Evolutionary conservation across 2,329 filamentous ascomycete genomes (phyloP).

Genomic region (Nannizziopsis arthrosporioides): DNA sequence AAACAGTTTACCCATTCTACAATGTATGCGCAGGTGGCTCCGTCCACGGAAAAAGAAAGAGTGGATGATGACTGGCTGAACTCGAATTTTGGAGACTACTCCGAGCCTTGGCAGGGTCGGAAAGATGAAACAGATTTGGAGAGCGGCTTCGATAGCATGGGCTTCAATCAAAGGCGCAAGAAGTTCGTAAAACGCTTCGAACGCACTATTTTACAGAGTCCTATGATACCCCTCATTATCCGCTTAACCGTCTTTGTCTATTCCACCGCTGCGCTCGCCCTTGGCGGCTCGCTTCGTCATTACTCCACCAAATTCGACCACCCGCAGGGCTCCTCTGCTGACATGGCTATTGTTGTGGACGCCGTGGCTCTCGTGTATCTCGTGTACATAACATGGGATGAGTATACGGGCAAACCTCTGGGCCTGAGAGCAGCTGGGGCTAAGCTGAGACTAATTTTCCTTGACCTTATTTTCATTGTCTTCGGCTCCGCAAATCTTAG

Average conservation of each 20-base stretch:
- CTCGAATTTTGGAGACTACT: slow-evolving; percentile 35
- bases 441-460: slow-evolving; percentile 78
- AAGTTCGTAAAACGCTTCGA: slow-evolving; percentile 51
- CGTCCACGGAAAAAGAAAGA: slow-evolving; percentile 28
- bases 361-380: slow-evolving; percentile 81
- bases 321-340: slow-evolving; percentile 60
- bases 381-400: slow-evolving; percentile 87
- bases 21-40: slow-evolving; percentile 30
- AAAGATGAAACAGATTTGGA: slow-evolving; percentile 40
- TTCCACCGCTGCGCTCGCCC: slow-evolving; percentile 65
- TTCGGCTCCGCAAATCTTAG: slow-evolving; percentile 91
- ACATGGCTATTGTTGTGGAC: slow-evolving; percentile 84
- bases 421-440: slow-evolving; percentile 71
- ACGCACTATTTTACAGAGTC: slow-evolving; percentile 61
- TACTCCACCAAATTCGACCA: slow-evolving; percentile 40
- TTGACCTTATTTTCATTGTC: slow-evolving; percentile 93
- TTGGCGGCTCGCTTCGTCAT: slow-evolving; percentile 64
- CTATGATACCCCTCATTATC: slow-evolving; percentile 74
- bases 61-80: slow-evolving; percentile 38
- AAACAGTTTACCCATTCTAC: slow-evolving; percentile 34
- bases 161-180: slow-evolving; percentile 42
- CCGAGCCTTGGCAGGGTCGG: slow-evolving; percentile 42
- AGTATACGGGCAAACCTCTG: slow-evolving; percentile 87
- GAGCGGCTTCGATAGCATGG: slow-evolving; percentile 38
- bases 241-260: slow-evolving; percentile 73